Base-by-base conservation (phyloP, 2,329 filamentous ascomycete species). In the Pseudogymnoascus sp. region DNA sequence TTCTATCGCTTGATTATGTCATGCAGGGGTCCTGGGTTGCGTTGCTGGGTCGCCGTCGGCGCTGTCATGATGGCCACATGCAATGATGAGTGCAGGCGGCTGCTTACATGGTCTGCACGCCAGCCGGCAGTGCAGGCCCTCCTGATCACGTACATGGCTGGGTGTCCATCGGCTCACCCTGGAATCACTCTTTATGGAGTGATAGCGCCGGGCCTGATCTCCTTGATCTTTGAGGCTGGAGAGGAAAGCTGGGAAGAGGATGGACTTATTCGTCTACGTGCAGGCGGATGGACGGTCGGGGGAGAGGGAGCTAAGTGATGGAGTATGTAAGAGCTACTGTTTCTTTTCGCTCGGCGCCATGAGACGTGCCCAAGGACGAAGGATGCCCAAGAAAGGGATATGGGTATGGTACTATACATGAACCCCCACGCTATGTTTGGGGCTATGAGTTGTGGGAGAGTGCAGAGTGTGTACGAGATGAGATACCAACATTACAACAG, bases 71-170 rank as follows among this genome's bases (percentile, higher is more conserved):
- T 22, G 43, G 43, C 43, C 43, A 22, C 43, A 50, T 50, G 43
- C 43, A 50, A 50, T 50, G 43, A 50, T 50, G 43, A 50, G 43
- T 50, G 43, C 43, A 50, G 43, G 43, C 43, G 43, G 43, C 43
- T 50, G 43, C 25, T 50, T 50, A 50, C 43, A 50, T 50, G 43
- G 43, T 30, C 43, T 50, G 43, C 43, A 50, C 14, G 43, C 43
- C 43, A 50, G 22, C 43, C 43, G 43, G 43, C 43, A 50, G 43
- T 50, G 43, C 43, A 50, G 22, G 43, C 25, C 43, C 43, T 50
- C 43, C 43, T 50, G 43, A 50, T 50, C 43, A 50, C 43, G 18
- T 50, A 50, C 43, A 50, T 50, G 43, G 11, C 14, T 16, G 14
- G 22, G 14, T 9, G 14, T 6, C 6, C 25, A 11, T 30, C 43